phyloP scores from a whole-genome alignment of 345 rosid species.

The Bruguiera parviflora region DNA sequence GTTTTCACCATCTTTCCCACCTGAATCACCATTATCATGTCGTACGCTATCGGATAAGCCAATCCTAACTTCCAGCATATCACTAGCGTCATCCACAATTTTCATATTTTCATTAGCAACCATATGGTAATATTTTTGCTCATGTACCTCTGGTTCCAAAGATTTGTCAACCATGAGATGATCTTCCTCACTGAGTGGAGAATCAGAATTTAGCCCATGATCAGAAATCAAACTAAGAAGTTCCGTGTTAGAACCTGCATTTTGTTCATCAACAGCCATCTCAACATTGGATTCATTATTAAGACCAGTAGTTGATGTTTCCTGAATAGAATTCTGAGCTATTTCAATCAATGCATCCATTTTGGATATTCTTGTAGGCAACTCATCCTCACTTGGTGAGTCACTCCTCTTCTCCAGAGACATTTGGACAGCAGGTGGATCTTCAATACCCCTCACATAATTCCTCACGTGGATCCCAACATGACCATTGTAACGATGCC shows the following conservation, averaged over 20 bases:
- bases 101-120: conserved; percentile 24
- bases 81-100: conserved; percentile 23
- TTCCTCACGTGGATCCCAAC: conserved; percentile 72
- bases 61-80: conserved; percentile 28
- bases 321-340: conserved; percentile 69
- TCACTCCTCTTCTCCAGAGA: conserved; percentile 32
- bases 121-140: conserved; percentile 20
- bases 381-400: conserved; percentile 33
- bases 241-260: conserved; percentile 24
- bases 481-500: conserved; percentile 68
- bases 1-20: conserved; percentile 14
- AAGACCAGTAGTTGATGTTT: conserved; percentile 34
- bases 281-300: conserved; percentile 28
- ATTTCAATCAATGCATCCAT: conserved; percentile 84
- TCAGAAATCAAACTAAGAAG: conserved; percentile 32
- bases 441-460: conserved; percentile 59
- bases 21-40: conserved; percentile 10
- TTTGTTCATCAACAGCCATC: conserved; percentile 24
- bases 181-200: conserved; percentile 36
- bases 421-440: conserved; percentile 36
- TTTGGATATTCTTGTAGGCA: conserved; percentile 51
- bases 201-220: conserved; percentile 36
- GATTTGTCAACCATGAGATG: conserved; percentile 24
- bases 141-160: conserved; percentile 25
- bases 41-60: conserved; percentile 24